phyloP scores from a whole-genome alignment of 148 eudicot species.

The Cornus controversa region DNA sequence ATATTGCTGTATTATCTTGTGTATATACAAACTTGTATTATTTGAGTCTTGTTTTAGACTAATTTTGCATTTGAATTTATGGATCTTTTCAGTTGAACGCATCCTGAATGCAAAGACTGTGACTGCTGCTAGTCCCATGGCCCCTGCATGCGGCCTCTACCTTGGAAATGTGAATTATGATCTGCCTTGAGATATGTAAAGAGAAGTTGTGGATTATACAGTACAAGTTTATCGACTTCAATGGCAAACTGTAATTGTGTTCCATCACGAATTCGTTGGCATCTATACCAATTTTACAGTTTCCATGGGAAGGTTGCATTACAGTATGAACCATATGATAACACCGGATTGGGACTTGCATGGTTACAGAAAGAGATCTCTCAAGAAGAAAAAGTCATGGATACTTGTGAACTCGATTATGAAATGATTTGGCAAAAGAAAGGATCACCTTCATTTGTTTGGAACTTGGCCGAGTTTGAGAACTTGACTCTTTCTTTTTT shows the following conservation, averaged over 20 bases:
- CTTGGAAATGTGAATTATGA: conserved; percentile 84
- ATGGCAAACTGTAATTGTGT: neutral
- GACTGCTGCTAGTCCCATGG: conserved; percentile 85
- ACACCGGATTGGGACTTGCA: neutral
- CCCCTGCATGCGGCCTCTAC: conserved; percentile 89
- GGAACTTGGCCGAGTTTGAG: neutral
- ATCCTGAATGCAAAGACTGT: conserved; percentile 76
- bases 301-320: neutral
- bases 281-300: neutral
- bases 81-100: conserved; percentile 53
- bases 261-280: neutral
- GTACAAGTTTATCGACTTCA: no score
- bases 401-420: no score
- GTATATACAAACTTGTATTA: neutral
- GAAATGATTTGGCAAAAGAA: neutral
- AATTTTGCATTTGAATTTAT: neutral
- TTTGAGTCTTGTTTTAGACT: neutral
- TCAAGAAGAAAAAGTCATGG: no score
- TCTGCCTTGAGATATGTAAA: conserved; percentile 27
- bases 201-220: neutral
- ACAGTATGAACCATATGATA: neutral
- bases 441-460: no score
- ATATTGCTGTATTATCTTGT: neutral
- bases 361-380: neutral
- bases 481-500: neutral